phyloP scores from a whole-genome alignment of 352 stramenopile genomes.

The Halophytophthora polymorphica region DNA sequence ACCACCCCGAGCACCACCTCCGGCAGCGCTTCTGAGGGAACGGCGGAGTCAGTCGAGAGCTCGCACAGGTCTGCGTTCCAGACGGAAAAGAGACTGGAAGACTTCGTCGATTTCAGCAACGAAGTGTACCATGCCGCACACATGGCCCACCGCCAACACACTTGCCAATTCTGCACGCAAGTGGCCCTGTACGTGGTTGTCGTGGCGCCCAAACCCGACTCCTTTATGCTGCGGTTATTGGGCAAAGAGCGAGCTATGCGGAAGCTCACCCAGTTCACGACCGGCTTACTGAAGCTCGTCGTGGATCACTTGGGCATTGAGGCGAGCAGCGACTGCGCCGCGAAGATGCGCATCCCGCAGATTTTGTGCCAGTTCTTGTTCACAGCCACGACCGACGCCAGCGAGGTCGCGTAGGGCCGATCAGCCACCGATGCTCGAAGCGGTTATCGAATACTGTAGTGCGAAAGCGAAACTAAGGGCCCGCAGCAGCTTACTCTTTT shows the following conservation, averaged over 20 bases:
- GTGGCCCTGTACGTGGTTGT: slow-evolving; percentile 25
- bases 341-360: slow-evolving; percentile 19
- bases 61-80: slow-evolving; percentile 10
- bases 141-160: slow-evolving; percentile 9
- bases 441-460: too few relatives aligned
- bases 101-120: slow-evolving; percentile 21
- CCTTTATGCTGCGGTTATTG: slow-evolving; percentile 14
- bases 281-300: slow-evolving; percentile 11
- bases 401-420: slow-evolving; percentile 7
- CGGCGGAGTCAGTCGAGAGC: not conserved
- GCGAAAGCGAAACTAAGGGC: too few relatives aligned
- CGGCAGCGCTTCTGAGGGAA: too few relatives aligned
- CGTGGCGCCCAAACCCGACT: slow-evolving; percentile 24
- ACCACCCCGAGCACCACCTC: too few relatives aligned
- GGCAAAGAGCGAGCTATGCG: slow-evolving; percentile 11
- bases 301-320: slow-evolving; percentile 8
- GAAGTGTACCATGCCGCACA: slow-evolving; percentile 17
- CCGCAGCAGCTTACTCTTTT: too few relatives aligned
- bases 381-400: not conserved
- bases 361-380: slow-evolving; percentile 31
- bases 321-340: slow-evolving; percentile 14
- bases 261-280: slow-evolving; percentile 15
- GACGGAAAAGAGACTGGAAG: slow-evolving; percentile 12
- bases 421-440: not conserved
- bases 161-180: slow-evolving; percentile 22